A percentile compares a stretch with the other conserved stretches of the same genome.
These are phyloP conservation scores for Globisporangium megalacanthum DNA, from an alignment of 352 stramenopile species.

Conservation along the genomic window DNA sequence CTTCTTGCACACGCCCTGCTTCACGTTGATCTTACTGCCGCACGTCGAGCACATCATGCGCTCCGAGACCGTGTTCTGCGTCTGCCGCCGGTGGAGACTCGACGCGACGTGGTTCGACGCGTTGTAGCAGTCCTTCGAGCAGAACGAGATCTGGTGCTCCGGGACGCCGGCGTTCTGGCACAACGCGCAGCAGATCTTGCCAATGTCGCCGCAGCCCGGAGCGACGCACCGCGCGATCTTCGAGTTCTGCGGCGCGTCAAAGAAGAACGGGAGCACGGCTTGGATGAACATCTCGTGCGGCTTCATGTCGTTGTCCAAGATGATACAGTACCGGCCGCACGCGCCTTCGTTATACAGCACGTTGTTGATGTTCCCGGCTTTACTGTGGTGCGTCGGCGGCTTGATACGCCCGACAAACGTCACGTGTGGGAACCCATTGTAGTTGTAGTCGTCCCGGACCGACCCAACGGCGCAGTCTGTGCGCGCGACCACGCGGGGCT, in stretches of 20 bases:
- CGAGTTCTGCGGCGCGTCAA: conserved; percentile 63
- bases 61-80: conserved; percentile 57
- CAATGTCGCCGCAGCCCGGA: conserved; percentile 58
- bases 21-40: conserved; percentile 61
- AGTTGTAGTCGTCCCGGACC: conserved; percentile 83
- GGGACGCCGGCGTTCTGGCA: conserved; percentile 60
- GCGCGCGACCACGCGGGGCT: conserved; percentile 65
- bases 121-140: conserved; percentile 80
- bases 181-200: conserved; percentile 70
- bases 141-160: conserved; percentile 62
- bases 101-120: conserved; percentile 57
- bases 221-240: conserved; percentile 59
- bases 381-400: conserved; percentile 64
- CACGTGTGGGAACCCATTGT: conserved; percentile 70
- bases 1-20: conserved; percentile 56
- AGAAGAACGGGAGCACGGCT: conserved; percentile 80
- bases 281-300: conserved; percentile 80
- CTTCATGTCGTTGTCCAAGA: conserved; percentile 85
- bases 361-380: conserved; percentile 90
- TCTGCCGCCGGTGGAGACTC: conserved; percentile 61
- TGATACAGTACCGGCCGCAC: conserved; percentile 68
- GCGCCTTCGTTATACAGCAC: conserved; percentile 83
- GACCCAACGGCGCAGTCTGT: conserved; percentile 69
- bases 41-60: conserved; percentile 57
- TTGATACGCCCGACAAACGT: conserved; percentile 80